phyloP scores from a whole-genome alignment of 1,139 yeast genomes.

The Candida sp. region DNA sequence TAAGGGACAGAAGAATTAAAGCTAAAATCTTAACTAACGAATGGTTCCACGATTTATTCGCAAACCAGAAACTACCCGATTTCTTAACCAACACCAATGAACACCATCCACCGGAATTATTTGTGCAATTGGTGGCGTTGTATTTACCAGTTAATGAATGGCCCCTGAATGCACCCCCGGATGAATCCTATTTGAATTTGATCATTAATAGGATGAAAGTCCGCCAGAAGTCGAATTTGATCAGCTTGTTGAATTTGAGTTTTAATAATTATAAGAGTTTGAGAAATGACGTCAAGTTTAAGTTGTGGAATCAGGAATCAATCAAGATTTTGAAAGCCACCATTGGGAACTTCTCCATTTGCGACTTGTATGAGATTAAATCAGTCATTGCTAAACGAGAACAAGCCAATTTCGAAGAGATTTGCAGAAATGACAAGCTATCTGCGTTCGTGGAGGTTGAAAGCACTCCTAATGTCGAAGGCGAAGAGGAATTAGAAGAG shows the following conservation, averaged over 20 bases:
- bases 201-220: constrained; percentile 6
- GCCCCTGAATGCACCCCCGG: constrained; percentile 15
- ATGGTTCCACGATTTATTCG: constrained; percentile 19
- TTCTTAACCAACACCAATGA: not conserved
- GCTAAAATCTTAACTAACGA: constrained; percentile 20
- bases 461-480: constrained; percentile 1
- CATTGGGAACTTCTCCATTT: constrained; percentile 15
- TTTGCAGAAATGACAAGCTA: constrained; percentile 19
- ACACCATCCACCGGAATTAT: constrained; percentile 10
- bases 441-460: constrained; percentile 16
- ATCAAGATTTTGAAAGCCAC: constrained; percentile 12
- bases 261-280: constrained; percentile 15
- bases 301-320: constrained; percentile 16
- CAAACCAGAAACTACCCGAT: constrained; percentile 10
- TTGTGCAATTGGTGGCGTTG: constrained; percentile 18
- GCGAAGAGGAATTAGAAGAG: too few relatives aligned
- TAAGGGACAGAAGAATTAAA: constrained; percentile 23
- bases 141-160: constrained; percentile 21
- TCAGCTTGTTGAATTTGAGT: constrained; percentile 10
- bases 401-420: constrained; percentile 16
- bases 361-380: constrained; percentile 17
- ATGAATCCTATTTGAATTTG: constrained; percentile 3
- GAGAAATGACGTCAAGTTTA: constrained; percentile 9
- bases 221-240: constrained; percentile 5
- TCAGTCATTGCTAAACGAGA: constrained; percentile 14